These are phyloP conservation scores for Coemansia asiatica DNA, from an alignment of 192 early-diverging fungal genomes.

Conservation along the genomic window DNA sequence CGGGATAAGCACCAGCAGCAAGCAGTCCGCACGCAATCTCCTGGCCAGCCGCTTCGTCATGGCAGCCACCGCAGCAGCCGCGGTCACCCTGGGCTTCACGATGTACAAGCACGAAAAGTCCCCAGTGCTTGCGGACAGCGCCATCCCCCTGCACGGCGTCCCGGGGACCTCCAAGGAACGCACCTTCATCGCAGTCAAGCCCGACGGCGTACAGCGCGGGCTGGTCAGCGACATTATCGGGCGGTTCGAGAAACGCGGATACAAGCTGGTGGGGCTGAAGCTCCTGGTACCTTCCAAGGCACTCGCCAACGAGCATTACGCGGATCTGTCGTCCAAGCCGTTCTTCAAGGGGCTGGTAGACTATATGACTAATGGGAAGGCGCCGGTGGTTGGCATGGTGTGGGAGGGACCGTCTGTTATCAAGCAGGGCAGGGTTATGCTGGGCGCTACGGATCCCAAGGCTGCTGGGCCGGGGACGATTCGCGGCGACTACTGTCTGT, in stretches of 20 bases:
- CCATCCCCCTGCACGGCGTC: conserved; percentile 54
- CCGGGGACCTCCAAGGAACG: conserved; percentile 66
- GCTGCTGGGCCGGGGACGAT: conserved; percentile 85
- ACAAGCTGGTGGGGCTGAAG: conserved; percentile 89
- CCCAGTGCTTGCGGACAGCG: conserved; percentile 37
- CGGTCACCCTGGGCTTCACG: conserved; percentile 35
- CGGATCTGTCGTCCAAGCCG: conserved; percentile 77
- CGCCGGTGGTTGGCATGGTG: conserved; percentile 79
- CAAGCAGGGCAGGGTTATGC: conserved; percentile 80
- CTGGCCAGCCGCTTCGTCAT: conserved; percentile 28
- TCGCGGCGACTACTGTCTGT: conserved; percentile 81
- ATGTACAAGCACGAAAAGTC: conserved; percentile 23
- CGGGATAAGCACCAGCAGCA: conserved; percentile 30
- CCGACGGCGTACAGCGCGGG: conserved; percentile 83
- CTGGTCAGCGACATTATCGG: conserved; percentile 83
- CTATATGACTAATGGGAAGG: conserved; percentile 89
- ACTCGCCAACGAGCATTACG: conserved; percentile 85
- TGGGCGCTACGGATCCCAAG: conserved; percentile 92
- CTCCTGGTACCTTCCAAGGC: conserved; percentile 61
- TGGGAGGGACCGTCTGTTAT: conserved; percentile 89
- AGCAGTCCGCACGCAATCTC: conserved; percentile 19
- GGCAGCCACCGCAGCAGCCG: conserved; percentile 33
- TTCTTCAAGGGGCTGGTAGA: conserved; percentile 88
- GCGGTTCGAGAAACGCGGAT: conserved; percentile 86
- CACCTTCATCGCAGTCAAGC: conserved; percentile 79